These are phyloP conservation scores for Trichosporon inkin DNA, from an alignment of 1,284 basidiomycete species.

Conservation along the genomic window DNA sequence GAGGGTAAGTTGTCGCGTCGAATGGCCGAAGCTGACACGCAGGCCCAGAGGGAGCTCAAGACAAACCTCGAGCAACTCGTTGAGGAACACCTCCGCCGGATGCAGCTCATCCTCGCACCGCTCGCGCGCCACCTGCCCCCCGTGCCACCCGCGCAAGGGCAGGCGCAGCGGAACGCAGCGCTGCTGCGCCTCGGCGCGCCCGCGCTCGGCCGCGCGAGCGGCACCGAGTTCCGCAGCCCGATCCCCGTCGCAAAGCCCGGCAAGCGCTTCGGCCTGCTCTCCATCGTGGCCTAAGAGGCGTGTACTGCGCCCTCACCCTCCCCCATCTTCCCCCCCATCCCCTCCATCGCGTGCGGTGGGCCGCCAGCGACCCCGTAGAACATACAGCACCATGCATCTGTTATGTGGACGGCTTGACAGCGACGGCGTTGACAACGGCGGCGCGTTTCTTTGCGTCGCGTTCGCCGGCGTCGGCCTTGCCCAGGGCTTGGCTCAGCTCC, in stretches of 20 bases:
- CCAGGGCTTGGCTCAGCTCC: constrained; percentile 48
- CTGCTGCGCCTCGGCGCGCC: constrained; percentile 42
- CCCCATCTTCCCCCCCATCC: too few relatives aligned
- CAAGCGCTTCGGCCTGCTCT: constrained; percentile 46
- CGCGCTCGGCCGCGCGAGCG: constrained; percentile 16
- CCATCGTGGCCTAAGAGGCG: constrained; percentile 32
- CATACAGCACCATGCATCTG: too few relatives aligned
- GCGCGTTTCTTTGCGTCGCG: constrained; percentile 56
- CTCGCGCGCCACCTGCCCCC: constrained; percentile 32
- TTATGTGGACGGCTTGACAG: constrained; percentile 67
- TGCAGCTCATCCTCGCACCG: constrained; percentile 39
- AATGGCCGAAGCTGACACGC: background rate
- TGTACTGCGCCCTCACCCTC: too few relatives aligned
- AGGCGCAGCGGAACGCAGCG: constrained; percentile 28
- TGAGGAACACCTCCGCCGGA: constrained; percentile 32
- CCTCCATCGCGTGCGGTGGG: too few relatives aligned
- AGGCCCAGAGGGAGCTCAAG: constrained; percentile 9
- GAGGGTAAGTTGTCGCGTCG: constrained; percentile 20
- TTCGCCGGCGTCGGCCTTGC: constrained; percentile 29
- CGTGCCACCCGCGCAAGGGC: background rate
- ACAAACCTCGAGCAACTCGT: constrained; percentile 24
- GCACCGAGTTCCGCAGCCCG: constrained; percentile 44
- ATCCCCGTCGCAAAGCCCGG: constrained; percentile 46
- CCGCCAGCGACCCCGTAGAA: too few relatives aligned
- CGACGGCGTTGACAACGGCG: constrained; percentile 68